A percentile compares a stretch with the other conserved stretches of the same genome.
Conservation (phyloP, 352 stramenopile species). For the Peronospora destructor region DNA sequence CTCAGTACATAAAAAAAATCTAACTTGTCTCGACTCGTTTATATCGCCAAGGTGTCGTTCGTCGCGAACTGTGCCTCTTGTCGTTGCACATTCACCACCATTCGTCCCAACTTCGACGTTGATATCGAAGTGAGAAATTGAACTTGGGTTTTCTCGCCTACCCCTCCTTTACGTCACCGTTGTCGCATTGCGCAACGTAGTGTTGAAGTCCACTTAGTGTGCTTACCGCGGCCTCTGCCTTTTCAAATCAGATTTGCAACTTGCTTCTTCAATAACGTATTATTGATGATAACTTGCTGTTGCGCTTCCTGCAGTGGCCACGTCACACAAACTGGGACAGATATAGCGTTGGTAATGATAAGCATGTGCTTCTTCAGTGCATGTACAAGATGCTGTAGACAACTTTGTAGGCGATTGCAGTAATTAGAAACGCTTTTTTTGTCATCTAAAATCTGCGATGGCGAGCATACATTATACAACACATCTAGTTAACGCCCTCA, state of each 20-base stretch:
- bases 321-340: no score
- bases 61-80: slow-evolving; percentile 8
- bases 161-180: slow-evolving; percentile 12
- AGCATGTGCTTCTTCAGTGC: neutral
- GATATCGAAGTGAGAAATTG: slow-evolving; percentile 7
- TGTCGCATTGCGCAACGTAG: slow-evolving; percentile 4
- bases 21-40: no score
- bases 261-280: neutral
- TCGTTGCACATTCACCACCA: slow-evolving; percentile 9
- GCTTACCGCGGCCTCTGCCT: no score
- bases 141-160: slow-evolving; percentile 12
- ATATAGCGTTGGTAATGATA: neutral
- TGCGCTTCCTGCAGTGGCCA: no score
- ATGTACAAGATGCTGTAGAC: neutral
- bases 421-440: neutral
- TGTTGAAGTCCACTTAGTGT: slow-evolving; percentile 2
- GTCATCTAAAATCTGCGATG: slow-evolving; percentile 9
- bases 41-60: slow-evolving; percentile 15
- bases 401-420: neutral
- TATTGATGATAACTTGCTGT: no score
- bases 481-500: slow-evolving; percentile 51
- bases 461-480: neutral
- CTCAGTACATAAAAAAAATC: no score
- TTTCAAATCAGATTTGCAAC: slow-evolving; percentile 7
- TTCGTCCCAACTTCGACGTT: slow-evolving; percentile 12